Evolutionary conservation across 352 stramenopile species (phyloP).

Genomic region (Phytophthora cryptogea): DNA sequence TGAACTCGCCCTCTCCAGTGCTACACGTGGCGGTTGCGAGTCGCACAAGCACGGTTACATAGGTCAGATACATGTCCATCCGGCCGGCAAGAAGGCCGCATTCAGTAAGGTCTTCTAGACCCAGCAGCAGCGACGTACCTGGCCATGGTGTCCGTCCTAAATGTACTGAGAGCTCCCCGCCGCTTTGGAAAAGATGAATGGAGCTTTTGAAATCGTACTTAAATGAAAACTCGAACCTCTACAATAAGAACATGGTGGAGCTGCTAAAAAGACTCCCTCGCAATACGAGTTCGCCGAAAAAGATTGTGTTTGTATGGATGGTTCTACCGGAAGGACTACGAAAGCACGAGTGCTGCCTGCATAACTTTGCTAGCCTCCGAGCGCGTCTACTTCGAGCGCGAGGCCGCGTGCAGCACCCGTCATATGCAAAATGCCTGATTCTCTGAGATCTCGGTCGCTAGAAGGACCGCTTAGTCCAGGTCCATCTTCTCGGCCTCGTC

Average conservation of each 20-base stretch:
- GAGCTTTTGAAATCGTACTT: slow-evolving; percentile 35
- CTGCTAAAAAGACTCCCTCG: background rate
- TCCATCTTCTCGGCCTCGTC: slow-evolving; percentile 84
- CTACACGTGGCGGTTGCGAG: slow-evolving; percentile 3
- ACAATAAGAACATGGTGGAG: slow-evolving; percentile 3
- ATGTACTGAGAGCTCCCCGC: background rate
- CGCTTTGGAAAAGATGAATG: slow-evolving; percentile 24
- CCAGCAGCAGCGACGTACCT: slow-evolving; percentile 19
- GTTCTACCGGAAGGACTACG: slow-evolving; percentile 29
- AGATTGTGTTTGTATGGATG: slow-evolving; percentile 26
- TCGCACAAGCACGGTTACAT: slow-evolving; percentile 13
- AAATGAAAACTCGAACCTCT: background rate
- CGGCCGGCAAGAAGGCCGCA: background rate
- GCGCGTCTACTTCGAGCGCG: slow-evolving; percentile 30
- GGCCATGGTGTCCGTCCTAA: slow-evolving; percentile 23
- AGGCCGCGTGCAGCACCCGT: slow-evolving; percentile 22
- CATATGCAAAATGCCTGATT: slow-evolving; percentile 34
- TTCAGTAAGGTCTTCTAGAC: background rate
- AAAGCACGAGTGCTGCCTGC: slow-evolving; percentile 18
- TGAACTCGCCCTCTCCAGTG: slow-evolving; percentile 64
- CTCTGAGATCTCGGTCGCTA: slow-evolving; percentile 9
- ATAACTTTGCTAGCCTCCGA: slow-evolving; percentile 19
- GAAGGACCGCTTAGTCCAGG: slow-evolving; percentile 61
- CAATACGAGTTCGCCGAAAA: slow-evolving; percentile 12
- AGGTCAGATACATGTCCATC: slow-evolving; percentile 7